phyloP scores from a whole-genome alignment of 164 flowering plant species.

The Cinnamomum chago region DNA sequence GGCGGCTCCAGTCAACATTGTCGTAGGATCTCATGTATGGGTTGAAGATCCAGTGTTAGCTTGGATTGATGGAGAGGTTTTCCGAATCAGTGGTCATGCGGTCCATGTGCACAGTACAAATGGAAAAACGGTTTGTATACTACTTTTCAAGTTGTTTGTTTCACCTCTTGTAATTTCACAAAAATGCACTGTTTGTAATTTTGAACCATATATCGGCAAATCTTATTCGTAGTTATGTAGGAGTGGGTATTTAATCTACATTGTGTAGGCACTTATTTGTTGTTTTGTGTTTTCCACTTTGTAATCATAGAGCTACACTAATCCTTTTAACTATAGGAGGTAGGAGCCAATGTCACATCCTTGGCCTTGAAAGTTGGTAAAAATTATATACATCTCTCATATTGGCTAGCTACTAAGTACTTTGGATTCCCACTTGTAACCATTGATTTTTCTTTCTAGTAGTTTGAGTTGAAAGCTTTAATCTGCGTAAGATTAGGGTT shows the following conservation, averaged over 20 bases:
- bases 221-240: neutral
- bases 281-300: neutral
- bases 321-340: no score
- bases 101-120: slow-evolving; percentile 47
- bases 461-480: no score
- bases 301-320: neutral
- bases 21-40: slow-evolving; percentile 94
- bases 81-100: slow-evolving; percentile 56
- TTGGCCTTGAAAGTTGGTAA: no score
- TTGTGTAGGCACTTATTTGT: neutral
- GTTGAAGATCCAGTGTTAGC: slow-evolving; percentile 68
- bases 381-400: no score
- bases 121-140: slow-evolving; percentile 60
- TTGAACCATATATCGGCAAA: no score
- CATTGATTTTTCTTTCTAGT: no score
- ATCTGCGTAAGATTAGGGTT: no score
- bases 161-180: neutral
- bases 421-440: no score
- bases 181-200: neutral
- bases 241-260: neutral
- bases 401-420: no score
- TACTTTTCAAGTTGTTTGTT: neutral
- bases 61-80: slow-evolving; percentile 88
- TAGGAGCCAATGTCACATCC: no score
- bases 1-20: slow-evolving; percentile 81